These are phyloP conservation scores for Penicillium sp. DNA, from an alignment of 2,329 filamentous ascomycete species.

Conservation along the genomic window DNA sequence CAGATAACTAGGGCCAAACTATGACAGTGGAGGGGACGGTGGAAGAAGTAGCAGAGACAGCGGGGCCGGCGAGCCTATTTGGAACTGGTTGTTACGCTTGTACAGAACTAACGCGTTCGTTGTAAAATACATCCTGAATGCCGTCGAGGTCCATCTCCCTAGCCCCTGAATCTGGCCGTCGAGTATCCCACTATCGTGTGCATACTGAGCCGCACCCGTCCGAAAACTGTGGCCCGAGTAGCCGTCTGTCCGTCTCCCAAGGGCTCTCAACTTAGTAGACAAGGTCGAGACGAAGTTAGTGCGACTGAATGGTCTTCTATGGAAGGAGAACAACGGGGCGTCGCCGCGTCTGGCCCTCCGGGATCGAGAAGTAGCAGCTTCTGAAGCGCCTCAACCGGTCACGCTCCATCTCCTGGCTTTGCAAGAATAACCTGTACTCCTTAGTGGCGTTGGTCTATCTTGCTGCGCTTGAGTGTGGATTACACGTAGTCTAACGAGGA, in stretches of 20 bases:
- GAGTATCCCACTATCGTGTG: slow-evolving; percentile 11
- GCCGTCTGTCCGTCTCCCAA: slow-evolving; percentile 4
- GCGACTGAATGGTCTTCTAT: slow-evolving; percentile 1
- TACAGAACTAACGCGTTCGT: slow-evolving; percentile 11
- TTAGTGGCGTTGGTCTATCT: slow-evolving; percentile 8
- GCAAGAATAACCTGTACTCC: slow-evolving; percentile 8
- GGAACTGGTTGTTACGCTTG: slow-evolving; percentile 14
- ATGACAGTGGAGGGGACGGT: slow-evolving; percentile 16
- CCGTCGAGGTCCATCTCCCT: slow-evolving; percentile 11
- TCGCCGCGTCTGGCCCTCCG: neutral
- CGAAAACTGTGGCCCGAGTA: slow-evolving; percentile 14
- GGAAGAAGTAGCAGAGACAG: slow-evolving; percentile 12
- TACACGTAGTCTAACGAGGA: slow-evolving; percentile 3
- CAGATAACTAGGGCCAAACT: slow-evolving; percentile 12
- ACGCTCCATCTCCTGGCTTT: slow-evolving; percentile 6
- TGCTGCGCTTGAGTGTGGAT: slow-evolving; percentile 9
- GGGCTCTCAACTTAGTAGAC: slow-evolving; percentile 3
- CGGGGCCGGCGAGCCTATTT: slow-evolving; percentile 10
- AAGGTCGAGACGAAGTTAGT: slow-evolving; percentile 3
- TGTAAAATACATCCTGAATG: slow-evolving; percentile 12
- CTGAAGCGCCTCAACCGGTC: slow-evolving; percentile 5
- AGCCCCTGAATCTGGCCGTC: slow-evolving; percentile 11
- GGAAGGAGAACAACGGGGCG: slow-evolving; percentile 8
- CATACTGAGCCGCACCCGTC: slow-evolving; percentile 10
- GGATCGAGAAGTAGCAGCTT: slow-evolving; percentile 8